These are phyloP conservation scores for Coemansia sp. DNA, from an alignment of 192 early-diverging fungal genomes.

Conservation along the genomic window DNA sequence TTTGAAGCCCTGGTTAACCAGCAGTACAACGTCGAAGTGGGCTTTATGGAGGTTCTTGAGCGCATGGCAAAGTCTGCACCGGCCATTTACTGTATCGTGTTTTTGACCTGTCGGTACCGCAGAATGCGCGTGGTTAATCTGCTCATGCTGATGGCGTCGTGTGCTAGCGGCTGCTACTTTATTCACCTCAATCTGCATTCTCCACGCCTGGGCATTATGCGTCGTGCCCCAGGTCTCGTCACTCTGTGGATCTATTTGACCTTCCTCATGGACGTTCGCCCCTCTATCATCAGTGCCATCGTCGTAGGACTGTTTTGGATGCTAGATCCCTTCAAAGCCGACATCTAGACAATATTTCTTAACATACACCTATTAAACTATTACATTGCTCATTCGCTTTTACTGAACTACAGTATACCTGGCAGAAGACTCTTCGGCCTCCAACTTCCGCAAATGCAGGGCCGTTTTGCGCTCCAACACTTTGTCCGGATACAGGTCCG, in stretches of 20 bases:
- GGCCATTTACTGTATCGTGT: constrained; percentile 64
- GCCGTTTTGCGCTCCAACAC: constrained; percentile 57
- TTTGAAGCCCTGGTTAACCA: constrained; percentile 57
- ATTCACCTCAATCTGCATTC: constrained; percentile 65
- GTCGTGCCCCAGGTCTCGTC: constrained; percentile 69
- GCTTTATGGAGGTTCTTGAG: constrained; percentile 24
- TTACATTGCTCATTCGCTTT: neutral
- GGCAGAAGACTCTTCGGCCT: constrained; percentile 34
- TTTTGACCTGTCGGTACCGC: constrained; percentile 63
- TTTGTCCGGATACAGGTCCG: constrained; percentile 49
- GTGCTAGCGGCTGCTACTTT: constrained; percentile 64
- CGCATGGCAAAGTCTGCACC: constrained; percentile 37
- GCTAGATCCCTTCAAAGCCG: constrained; percentile 35
- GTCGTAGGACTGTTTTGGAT: constrained; percentile 43
- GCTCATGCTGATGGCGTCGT: constrained; percentile 56
- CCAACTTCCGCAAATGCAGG: constrained; percentile 42
- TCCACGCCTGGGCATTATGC: constrained; percentile 72
- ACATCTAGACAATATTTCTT: neutral
- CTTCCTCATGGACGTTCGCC: constrained; percentile 47
- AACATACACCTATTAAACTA: neutral
- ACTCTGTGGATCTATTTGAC: constrained; percentile 68
- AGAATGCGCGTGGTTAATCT: constrained; percentile 47
- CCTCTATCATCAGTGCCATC: constrained; percentile 33
- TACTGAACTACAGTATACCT: constrained; percentile 38
- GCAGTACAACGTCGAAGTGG: constrained; percentile 48